Evolutionary conservation across 768 basidiomycete species (phyloP).

Genomic region (Termitomyces eurrhizus): DNA sequence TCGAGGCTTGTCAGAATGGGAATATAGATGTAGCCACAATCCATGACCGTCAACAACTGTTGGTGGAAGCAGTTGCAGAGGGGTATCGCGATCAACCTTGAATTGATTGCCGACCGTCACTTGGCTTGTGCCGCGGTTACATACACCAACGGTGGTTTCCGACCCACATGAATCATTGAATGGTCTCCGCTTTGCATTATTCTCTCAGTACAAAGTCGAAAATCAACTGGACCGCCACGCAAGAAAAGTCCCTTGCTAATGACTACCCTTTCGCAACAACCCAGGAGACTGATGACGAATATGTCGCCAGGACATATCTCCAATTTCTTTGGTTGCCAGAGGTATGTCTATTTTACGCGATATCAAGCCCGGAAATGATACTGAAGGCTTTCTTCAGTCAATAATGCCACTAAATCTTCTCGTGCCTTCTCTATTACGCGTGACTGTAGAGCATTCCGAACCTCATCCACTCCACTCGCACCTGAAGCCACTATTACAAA

Average conservation of each 20-base stretch:
- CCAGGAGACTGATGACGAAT: slow-evolving; percentile 50
- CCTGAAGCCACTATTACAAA: slow-evolving; percentile 62
- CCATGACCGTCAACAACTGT: not conserved
- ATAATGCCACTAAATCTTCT: slow-evolving; percentile 65
- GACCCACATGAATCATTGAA: slow-evolving; percentile 11
- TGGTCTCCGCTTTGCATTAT: slow-evolving; percentile 15
- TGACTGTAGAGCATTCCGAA: slow-evolving; percentile 31
- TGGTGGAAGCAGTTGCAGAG: no score
- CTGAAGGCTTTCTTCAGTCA: slow-evolving; percentile 38
- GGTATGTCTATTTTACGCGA: slow-evolving; percentile 32
- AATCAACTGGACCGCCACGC: slow-evolving; percentile 49
- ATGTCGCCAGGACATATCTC: slow-evolving; percentile 60
- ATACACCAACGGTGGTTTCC: not conserved
- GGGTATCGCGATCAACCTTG: not conserved
- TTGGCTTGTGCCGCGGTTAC: not conserved
- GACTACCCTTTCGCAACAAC: slow-evolving; percentile 53
- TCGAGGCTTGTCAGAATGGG: not conserved
- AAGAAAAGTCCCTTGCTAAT: slow-evolving; percentile 52
- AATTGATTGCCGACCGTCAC: not conserved
- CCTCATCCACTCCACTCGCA: slow-evolving; percentile 54
- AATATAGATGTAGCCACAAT: not conserved
- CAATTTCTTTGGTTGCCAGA: slow-evolving; percentile 80
- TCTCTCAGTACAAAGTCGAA: slow-evolving; percentile 13
- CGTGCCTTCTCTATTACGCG: slow-evolving; percentile 51
- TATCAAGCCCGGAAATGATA: not conserved